Evolutionary conservation across 495 filamentous ascomycete species (phyloP).

Genomic region (Jackrogersella minutella): DNA sequence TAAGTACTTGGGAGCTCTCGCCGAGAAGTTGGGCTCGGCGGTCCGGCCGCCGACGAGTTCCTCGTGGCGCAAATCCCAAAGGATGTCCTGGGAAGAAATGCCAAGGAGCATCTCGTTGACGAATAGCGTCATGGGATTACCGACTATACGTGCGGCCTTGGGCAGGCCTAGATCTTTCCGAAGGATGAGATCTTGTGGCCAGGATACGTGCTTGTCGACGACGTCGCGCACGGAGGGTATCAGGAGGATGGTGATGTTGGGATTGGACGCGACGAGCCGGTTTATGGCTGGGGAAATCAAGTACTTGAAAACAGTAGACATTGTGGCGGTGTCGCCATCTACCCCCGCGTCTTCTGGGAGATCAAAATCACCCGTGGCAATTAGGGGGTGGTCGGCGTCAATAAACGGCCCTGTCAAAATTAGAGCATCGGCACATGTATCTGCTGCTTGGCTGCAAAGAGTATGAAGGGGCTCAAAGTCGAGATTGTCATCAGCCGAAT

Average conservation of each 20-base stretch:
- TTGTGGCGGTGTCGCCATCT: conserved; percentile 78
- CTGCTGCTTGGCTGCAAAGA: conserved; percentile 78
- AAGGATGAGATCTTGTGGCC: conserved; percentile 84
- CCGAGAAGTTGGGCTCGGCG: conserved; percentile 65
- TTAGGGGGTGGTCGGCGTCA: conserved; percentile 88
- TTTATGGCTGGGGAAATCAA: conserved; percentile 73
- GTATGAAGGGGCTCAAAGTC: conserved; percentile 85
- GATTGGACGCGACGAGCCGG: conserved; percentile 69
- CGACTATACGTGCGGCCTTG: conserved; percentile 77
- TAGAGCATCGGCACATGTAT: conserved; percentile 78
- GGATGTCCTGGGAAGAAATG: conserved; percentile 81
- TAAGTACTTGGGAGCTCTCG: conserved; percentile 72
- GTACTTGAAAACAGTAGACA: conserved; percentile 83
- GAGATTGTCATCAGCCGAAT: conserved; percentile 89
- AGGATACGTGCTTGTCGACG: conserved; percentile 81
- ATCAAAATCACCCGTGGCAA: conserved; percentile 89
- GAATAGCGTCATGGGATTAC: conserved; percentile 85
- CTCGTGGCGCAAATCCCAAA: conserved; percentile 79
- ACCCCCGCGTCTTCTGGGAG: conserved; percentile 73
- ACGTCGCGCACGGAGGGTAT: conserved; percentile 89
- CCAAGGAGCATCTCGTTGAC: conserved; percentile 86
- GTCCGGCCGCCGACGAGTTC: conserved; percentile 69
- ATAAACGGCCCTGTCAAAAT: conserved; percentile 88
- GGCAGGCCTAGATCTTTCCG: conserved; percentile 74
- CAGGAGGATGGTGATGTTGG: conserved; percentile 79